Conservation (phyloP, 768 basidiomycete genomes). For the Hypholoma fasciculare region DNA sequence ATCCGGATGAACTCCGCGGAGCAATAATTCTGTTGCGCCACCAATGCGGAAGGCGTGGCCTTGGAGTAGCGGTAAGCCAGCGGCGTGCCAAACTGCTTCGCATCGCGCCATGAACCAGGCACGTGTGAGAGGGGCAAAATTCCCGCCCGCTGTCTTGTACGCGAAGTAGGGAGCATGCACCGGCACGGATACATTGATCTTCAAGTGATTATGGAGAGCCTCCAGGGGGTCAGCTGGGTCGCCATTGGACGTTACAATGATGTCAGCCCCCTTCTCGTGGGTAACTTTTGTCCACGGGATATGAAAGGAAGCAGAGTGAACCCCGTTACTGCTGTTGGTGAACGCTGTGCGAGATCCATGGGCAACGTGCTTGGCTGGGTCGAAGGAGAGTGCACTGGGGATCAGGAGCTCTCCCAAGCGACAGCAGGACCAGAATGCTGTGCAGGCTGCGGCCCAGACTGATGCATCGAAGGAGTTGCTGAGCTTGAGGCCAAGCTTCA, state of each 20-base stretch:
- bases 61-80: not conserved
- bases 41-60: constrained; percentile 27
- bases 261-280: constrained; percentile 20
- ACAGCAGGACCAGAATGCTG: constrained; percentile 35
- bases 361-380: too few species aligned
- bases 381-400: constrained; percentile 8
- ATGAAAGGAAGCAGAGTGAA: constrained; percentile 20
- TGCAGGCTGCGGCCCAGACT: constrained; percentile 28
- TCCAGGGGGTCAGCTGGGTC: not conserved
- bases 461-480: constrained; percentile 24
- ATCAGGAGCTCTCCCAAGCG: constrained; percentile 27
- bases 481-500: constrained; percentile 5
- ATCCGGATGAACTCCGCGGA: constrained; percentile 22
- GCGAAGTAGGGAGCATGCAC: too few species aligned
- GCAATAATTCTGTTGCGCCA: constrained; percentile 20
- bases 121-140: too few species aligned
- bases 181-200: not conserved
- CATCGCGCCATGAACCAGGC: not conserved
- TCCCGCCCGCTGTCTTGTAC: too few species aligned
- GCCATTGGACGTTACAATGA: constrained; percentile 20
- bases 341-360: too few species aligned
- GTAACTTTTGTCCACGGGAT: constrained; percentile 40
- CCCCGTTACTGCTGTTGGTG: too few species aligned
- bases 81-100: constrained; percentile 10
- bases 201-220: not conserved